A percentile compares a stretch with the other conserved stretches of the same genome.
Conservation (phyloP, 2,329 filamentous ascomycete species). For the Pestalotiopsis sp. region DNA sequence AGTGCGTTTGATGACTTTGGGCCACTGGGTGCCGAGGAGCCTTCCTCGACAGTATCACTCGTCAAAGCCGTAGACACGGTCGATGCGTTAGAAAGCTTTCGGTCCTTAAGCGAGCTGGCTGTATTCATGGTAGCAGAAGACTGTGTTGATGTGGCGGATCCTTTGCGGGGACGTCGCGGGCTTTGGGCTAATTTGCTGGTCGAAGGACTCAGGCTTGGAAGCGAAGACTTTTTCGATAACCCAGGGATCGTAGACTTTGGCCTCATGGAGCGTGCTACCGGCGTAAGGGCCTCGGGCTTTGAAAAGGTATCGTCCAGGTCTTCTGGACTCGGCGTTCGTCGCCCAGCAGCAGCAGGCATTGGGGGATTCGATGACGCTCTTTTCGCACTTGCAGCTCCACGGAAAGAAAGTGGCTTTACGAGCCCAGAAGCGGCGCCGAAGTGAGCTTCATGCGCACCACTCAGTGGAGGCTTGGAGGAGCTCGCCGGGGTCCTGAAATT, state of each 20-base stretch:
- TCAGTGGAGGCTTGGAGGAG: conserved; percentile 45
- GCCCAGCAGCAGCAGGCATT: conserved; percentile 30
- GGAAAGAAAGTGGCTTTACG: conserved; percentile 37
- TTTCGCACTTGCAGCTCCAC: conserved; percentile 23
- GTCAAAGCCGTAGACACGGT: conserved; percentile 40
- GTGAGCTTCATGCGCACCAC: conserved; percentile 49
- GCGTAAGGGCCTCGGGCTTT: conserved; percentile 49
- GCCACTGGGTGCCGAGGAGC: conserved; percentile 27
- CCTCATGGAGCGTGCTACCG: conserved; percentile 49
- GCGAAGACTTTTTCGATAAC: conserved; percentile 58
- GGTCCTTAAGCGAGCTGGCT: conserved; percentile 38
- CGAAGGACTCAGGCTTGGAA: conserved; percentile 41
- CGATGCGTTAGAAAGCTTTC: conserved; percentile 38
- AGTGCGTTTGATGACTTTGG: conserved; percentile 78
- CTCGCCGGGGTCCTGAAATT: conserved; percentile 48
- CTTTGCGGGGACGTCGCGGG: conserved; percentile 37
- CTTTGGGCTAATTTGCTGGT: conserved; percentile 22
- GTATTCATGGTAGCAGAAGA: conserved; percentile 33
- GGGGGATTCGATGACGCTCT: conserved; percentile 30
- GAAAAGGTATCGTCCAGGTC: conserved; percentile 28
- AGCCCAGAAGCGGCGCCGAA: conserved; percentile 36
- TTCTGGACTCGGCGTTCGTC: conserved; percentile 41
- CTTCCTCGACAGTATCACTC: conserved; percentile 36
- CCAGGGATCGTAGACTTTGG: conserved; percentile 55
- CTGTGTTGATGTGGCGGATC: conserved; percentile 41